Conservation (phyloP, 441 rosid species). For the Euphorbia schlechtendalii region DNA sequence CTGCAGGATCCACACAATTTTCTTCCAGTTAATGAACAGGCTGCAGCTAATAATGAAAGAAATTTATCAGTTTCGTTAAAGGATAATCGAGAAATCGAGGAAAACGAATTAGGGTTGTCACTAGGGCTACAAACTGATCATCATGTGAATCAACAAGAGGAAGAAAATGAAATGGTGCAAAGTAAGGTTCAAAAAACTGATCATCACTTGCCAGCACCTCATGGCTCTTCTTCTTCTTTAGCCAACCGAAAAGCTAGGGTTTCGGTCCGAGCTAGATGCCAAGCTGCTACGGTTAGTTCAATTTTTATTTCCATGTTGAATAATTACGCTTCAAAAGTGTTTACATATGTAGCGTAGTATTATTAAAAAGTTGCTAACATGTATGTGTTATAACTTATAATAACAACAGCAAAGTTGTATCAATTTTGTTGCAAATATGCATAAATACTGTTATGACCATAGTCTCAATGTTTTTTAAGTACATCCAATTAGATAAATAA, state of each 20-base stretch:
- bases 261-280: conserved; percentile 82
- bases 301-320: too few relatives aligned
- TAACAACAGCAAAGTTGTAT: too few relatives aligned
- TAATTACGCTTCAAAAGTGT: too few relatives aligned
- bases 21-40: conserved; percentile 31
- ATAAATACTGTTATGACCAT: too few relatives aligned
- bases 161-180: conserved; percentile 10
- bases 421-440: too few relatives aligned
- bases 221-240: conserved; percentile 31
- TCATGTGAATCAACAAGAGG: conserved; percentile 7
- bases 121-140: conserved; percentile 43
- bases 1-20: conserved; percentile 44
- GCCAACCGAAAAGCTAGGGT: conserved; percentile 79
- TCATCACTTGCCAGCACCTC: conserved; percentile 24
- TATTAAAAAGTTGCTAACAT: too few relatives aligned
- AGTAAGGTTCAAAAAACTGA: conserved; percentile 36
- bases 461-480: too few relatives aligned
- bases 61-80: conserved; percentile 1
- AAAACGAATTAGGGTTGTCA: conserved; percentile 53
- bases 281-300: conserved; percentile 62
- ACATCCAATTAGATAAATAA: too few relatives aligned
- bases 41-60: conserved; percentile 18
- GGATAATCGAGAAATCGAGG: conserved; percentile 11
- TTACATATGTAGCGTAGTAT: too few relatives aligned
- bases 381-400: too few relatives aligned